Conservation (phyloP, 768 basidiomycete genomes). For the Phlebiopsis flavidoalba region DNA sequence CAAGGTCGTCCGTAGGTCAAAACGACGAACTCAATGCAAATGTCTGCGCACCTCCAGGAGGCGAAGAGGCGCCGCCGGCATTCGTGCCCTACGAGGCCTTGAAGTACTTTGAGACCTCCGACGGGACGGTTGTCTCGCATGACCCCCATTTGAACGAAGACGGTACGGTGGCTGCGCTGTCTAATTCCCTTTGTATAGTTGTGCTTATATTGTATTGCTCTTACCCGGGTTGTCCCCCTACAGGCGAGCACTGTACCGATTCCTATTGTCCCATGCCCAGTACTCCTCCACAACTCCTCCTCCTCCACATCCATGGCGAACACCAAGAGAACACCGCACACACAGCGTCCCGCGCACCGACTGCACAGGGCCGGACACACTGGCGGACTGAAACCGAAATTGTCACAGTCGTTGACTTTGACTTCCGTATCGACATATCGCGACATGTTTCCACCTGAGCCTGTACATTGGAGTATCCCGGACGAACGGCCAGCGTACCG, state of each 20-base stretch:
- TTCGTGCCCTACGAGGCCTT: constrained; percentile 63
- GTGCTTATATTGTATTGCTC: background rate
- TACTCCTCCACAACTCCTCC: constrained; percentile 37
- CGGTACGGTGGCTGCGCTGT: constrained; percentile 30
- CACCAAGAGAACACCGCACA: constrained; percentile 56
- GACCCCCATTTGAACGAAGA: constrained; percentile 66
- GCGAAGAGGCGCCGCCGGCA: constrained; percentile 49
- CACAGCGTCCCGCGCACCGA: constrained; percentile 38
- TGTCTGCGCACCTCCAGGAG: constrained; percentile 20
- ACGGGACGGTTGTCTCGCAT: constrained; percentile 60
- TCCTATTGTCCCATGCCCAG: constrained; percentile 54
- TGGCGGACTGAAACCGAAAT: constrained; percentile 46
- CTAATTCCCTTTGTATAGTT: background rate
- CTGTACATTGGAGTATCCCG: constrained; percentile 54
- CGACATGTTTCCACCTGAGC: constrained; percentile 32
- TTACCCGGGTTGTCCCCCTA: too few relatives aligned
- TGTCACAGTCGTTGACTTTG: constrained; percentile 61
- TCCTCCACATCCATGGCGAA: constrained; percentile 49
- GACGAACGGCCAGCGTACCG: constrained; percentile 63
- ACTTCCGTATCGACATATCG: constrained; percentile 57
- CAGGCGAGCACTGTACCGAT: constrained; percentile 74
- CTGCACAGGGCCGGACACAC: constrained; percentile 28
- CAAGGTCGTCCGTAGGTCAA: background rate
- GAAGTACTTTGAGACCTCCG: constrained; percentile 43
- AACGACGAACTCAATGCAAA: background rate